Evolutionary conservation across 495 filamentous ascomycete species (phyloP), one percentile per base, ranked within the genome.

Genomic region (Aspergillus hancockii): DNA sequence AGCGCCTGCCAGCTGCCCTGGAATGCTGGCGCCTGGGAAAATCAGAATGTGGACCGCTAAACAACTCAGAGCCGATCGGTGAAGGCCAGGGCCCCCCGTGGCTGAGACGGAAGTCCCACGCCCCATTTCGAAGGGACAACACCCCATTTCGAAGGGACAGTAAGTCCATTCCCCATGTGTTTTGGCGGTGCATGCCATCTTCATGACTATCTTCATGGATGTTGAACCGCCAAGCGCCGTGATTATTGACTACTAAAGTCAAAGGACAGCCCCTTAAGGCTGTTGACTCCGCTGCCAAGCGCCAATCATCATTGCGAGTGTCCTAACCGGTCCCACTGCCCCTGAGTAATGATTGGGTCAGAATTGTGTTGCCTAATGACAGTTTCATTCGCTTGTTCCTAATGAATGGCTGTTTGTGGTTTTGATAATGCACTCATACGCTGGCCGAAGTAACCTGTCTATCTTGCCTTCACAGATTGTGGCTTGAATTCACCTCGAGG

Each of bases 301-400:
- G 6, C 43, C 43, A 47, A 47, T 47, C 43, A 23, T 41, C 2
- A 2, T 41, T 12, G 3, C 14, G 3, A 16, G 16, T 14, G 16
- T 16, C 43, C 12, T 19, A 21, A 10, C 43, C 5, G 1, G 8
- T 23, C 43, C 43, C 43, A 47, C 43, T 47, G 43, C 43, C 43
- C 43, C 43, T 47, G 43, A 47, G 16, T 14, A 8, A 23, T 47
- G 43, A 47, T 47, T 47, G 43, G 43, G 12, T 21, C 8, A 47
- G 43, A 47, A 47, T 47, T 16, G 19, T 22, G 43, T 23, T 47
- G 43, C 43, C 43, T 47, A 47, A 47, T 47, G 43, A 47, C 7
- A 47, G 19, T 47, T 47, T 23, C 43, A 47, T 47, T 47, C 21
- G 19, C 13, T 23, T n/a, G 12, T 45, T 45, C 9, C 16, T n/a